Base-by-base conservation (phyloP, 306 rosid genomes). In the Cicer chorassanicum region DNA sequence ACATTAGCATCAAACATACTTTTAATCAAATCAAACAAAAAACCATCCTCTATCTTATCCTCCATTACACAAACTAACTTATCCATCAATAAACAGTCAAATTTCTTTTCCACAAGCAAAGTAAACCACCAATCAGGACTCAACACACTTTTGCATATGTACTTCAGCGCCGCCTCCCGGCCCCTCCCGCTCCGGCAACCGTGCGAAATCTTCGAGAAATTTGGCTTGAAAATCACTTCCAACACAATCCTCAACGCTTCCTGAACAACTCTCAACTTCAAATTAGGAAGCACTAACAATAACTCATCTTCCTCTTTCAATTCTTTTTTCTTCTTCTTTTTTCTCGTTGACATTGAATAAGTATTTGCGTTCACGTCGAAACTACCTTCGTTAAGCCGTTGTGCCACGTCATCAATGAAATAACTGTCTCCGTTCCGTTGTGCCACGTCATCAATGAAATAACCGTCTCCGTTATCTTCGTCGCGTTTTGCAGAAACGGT, bases 151-250 rank as follows among this genome's bases (percentile, higher is more conserved):
- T 89, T 89, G 76, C 85, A 83, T 44, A 93, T 71, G 78, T 88
- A 89, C 88, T 83, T 93, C 81, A 93, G 78, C 15, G 91, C 98
- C 0, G 86, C 63, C 3, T 71, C 67, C 18, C 85, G 85, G n/a
- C 96, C 98, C 76, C 90, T 83, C n/a, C 98, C 96, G 49, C 93
- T 93, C 53, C 97, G 87, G 59, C 91, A 87, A 6, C 98, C 98
- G 44, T 93, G 98, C 15, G 98, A 93, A 12, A 93, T 86, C 79
- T 86, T 91, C 51, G 91, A 93, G 63, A 93, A 91, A 56, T 88
- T 70, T 12, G 98, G 97, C 80, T 74, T 88, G 81, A 85, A 93
- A 78, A 91, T 86, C 69, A 88, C 91, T 80, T 93, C 98, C 75
- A 93, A 70, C 21, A 83, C 89, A 49, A 93, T 77, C 80, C 96